phyloP scores from a whole-genome alignment of 1,284 basidiomycete species.

The Gomphus sp. region DNA sequence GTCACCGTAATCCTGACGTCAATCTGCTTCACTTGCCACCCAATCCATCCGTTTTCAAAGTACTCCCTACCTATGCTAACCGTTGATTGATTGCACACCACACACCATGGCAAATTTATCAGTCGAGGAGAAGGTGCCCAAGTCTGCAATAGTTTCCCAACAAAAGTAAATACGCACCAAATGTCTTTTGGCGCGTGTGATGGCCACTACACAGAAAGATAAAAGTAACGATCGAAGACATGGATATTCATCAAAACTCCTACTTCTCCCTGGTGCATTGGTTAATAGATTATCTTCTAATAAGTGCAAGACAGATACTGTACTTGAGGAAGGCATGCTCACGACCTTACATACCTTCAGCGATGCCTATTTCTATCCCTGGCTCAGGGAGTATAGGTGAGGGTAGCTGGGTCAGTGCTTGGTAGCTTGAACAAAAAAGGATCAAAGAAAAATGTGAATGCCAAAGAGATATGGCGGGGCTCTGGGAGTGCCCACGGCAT shows the following conservation, averaged over 20 bases:
- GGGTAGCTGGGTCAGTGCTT: constrained; percentile 82
- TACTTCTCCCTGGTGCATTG: constrained; percentile 58
- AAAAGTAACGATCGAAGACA: constrained; percentile 72
- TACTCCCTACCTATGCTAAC: constrained; percentile 67
- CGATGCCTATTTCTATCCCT: constrained; percentile 79
- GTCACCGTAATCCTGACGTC: constrained; percentile 60
- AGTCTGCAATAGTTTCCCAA: not conserved
- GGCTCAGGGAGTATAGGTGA: constrained; percentile 65
- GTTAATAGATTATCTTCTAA: not conserved
- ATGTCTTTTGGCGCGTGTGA: constrained; percentile 90
- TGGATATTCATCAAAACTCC: constrained; percentile 89
- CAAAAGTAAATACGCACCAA: constrained; percentile 41
- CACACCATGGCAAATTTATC: constrained; percentile 41
- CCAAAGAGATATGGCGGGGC: not conserved
- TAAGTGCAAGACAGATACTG: constrained; percentile 8
- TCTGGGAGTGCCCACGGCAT: constrained; percentile 55
- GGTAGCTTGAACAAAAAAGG: constrained; percentile 50
- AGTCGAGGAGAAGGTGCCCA: no score
- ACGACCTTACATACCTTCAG: constrained; percentile 91
- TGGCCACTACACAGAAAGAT: constrained; percentile 53
- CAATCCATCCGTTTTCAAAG: constrained; percentile 82
- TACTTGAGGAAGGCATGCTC: constrained; percentile 82
- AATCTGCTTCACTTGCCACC: constrained; percentile 82
- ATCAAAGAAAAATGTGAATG: not conserved
- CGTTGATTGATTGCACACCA: constrained; percentile 88